A percentile compares a stretch with the other conserved stretches of the same genome.
These are phyloP conservation scores for Russula lepida DNA, from an alignment of 768 basidiomycete species.

Conservation along the genomic window DNA sequence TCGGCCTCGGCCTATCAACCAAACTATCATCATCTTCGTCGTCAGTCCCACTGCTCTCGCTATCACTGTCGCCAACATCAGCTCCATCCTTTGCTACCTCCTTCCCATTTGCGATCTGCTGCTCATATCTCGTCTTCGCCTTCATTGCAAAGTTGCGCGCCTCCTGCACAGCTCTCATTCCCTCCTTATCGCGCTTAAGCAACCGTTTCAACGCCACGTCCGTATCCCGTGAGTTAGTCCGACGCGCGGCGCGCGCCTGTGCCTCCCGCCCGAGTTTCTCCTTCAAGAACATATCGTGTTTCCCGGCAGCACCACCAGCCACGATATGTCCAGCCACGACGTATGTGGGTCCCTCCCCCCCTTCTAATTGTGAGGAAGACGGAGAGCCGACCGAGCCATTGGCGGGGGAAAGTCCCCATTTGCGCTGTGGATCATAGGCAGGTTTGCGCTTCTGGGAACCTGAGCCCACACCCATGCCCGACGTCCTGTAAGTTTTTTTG, in stretches of 20 bases:
- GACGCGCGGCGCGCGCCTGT: slow-evolving; percentile 66
- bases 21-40: neutral
- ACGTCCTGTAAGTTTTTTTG: slow-evolving; percentile 45
- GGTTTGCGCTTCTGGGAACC: slow-evolving; percentile 30
- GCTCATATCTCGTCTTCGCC: slow-evolving; percentile 17
- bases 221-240: slow-evolving; percentile 45
- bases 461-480: slow-evolving; percentile 45
- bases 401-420: slow-evolving; percentile 66
- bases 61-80: slow-evolving; percentile 12
- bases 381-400: slow-evolving; percentile 24
- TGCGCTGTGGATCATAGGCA: slow-evolving; percentile 57
- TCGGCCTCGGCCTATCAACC: neutral
- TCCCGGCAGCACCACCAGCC: slow-evolving; percentile 40
- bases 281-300: slow-evolving; percentile 40
- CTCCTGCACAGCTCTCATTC: slow-evolving; percentile 53
- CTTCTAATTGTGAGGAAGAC: slow-evolving; percentile 22
- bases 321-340: slow-evolving; percentile 75
- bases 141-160: slow-evolving; percentile 43
- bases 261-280: slow-evolving; percentile 77
- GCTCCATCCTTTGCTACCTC: slow-evolving; percentile 21
- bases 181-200: slow-evolving; percentile 56
- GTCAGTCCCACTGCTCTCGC: neutral
- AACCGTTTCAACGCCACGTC: slow-evolving; percentile 55
- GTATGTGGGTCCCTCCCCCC: slow-evolving; percentile 49
- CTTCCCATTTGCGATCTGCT: slow-evolving; percentile 11